A percentile compares a stretch with the other conserved stretches of the same genome.
phyloP scores from a whole-genome alignment of 257 asterid genomes.

The Schizonepeta tenuifolia region DNA sequence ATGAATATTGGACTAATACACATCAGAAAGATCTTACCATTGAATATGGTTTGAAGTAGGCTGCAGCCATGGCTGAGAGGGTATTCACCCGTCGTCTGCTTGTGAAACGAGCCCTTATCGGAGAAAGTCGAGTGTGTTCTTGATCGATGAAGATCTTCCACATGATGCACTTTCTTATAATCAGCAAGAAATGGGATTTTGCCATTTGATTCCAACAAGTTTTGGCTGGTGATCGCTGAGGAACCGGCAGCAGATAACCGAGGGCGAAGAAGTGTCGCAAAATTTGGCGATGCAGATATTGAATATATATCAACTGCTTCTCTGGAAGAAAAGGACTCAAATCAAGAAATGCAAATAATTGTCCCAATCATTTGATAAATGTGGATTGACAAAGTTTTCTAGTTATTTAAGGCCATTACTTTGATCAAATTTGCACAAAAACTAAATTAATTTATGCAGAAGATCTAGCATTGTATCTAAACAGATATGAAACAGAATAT shows the following conservation, averaged over 20 bases:
- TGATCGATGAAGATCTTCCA: conserved; percentile 25
- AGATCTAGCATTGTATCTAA: background rate
- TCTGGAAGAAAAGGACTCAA: conserved; percentile 39
- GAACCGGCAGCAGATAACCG: conserved; percentile 42
- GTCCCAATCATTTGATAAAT: background rate
- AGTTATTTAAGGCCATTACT: conserved; percentile 1
- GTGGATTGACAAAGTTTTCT: background rate
- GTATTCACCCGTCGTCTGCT: conserved; percentile 60
- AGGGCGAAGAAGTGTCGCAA: conserved; percentile 49
- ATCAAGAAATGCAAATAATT: background rate
- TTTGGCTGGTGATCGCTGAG: conserved; percentile 37
- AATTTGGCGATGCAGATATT: conserved; percentile 81
- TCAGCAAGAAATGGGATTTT: conserved; percentile 60
- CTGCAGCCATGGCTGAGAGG: conserved; percentile 72
- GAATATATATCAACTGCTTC: conserved; percentile 74
- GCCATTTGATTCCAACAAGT: conserved; percentile 38
- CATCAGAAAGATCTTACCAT: conserved; percentile 50
- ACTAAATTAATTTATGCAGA: background rate
- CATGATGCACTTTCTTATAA: conserved; percentile 40
- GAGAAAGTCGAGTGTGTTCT: conserved; percentile 45
- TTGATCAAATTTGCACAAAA: background rate
- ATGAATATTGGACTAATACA: background rate
- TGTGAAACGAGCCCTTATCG: conserved; percentile 40
- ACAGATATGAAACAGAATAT: no score
- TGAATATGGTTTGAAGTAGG: conserved; percentile 76